Evolutionary conservation across 805 yeast genomes (phyloP), one percentile per base, ranked within the genome.

Genomic region (Torulaspora maleeae): DNA sequence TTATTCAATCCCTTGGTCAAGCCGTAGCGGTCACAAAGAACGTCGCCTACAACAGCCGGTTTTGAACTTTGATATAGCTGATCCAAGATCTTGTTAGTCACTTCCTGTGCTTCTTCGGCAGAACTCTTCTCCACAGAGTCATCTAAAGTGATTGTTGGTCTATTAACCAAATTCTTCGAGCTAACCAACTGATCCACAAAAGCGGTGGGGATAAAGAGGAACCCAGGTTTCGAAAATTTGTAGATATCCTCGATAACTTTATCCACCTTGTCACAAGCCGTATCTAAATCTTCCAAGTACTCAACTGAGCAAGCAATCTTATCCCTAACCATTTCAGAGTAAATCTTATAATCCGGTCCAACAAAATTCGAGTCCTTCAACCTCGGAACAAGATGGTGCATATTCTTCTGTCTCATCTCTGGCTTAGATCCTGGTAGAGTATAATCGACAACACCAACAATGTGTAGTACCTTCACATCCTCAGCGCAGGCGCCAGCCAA

Each of bases 401-500:
- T 58, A 45, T 73, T 70, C 16, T 59, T 59, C 10, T 64, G 60
- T 7, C 47, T 49, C 24, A 45, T 36, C n/a, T 57, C 47, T 5
- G 39, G 32, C 11, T 51, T 36, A 27, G 44, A 48, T 9, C 22
- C 38, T 8, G 25, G 25, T 22, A 22, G 7, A 8, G 10, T 22
- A 3, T 51, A 45, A 19, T 51, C 49, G 7, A 58, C 52, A 6
- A 58, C 55, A 16, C 93, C 93, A 20, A 84, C 93, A 51, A 84
- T 74, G 63, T 85, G 90, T 45, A 84, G 66, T 52, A 83, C 60
- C 49, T 88, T 88, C 51, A 85, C 86, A 62, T 83, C 88, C 65
- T 85, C 93, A 43, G 91, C 86, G 63, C 78, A 84, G 24, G 89
- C 71, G 49, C 93, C 93, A n/a, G 87, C 91, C 53, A 85, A 73